phyloP scores from a whole-genome alignment of 306 rosid genomes.

The Quercus cerris region DNA sequence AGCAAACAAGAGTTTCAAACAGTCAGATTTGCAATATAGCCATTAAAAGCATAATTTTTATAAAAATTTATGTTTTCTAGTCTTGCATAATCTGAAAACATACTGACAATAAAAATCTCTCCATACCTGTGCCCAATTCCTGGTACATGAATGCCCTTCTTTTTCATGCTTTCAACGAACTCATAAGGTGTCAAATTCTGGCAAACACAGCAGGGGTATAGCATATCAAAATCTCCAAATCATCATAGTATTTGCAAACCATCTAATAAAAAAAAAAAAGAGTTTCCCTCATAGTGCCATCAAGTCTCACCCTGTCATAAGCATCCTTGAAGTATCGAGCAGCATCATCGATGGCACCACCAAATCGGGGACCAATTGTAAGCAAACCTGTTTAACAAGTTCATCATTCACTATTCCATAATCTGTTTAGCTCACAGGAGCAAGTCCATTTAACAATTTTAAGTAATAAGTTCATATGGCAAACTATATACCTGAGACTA shows the following conservation, averaged over 20 bases:
- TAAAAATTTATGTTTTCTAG: background rate
- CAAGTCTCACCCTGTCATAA: conserved; percentile 65
- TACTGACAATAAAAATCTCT: background rate
- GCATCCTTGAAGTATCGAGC: conserved; percentile 99
- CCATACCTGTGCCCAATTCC: conserved; percentile 97
- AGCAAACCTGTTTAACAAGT: conserved; percentile 79
- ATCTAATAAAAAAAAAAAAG: background rate
- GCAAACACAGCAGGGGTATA: conserved; percentile 15
- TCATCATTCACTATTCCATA: conserved; percentile 25
- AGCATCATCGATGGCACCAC: conserved; percentile 99
- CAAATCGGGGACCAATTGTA: conserved; percentile 98
- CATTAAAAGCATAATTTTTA: conserved; percentile 4
- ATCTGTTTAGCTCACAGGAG: background rate
- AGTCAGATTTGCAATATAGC: conserved; percentile 10
- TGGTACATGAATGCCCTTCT: conserved; percentile 96
- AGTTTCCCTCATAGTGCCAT: conserved; percentile 6
- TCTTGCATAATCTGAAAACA: background rate
- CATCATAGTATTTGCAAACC: background rate
- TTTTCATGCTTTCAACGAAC: conserved; percentile 92
- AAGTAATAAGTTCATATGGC: background rate
- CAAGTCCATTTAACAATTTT: conserved; percentile 4
- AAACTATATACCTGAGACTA: conserved; percentile 69
- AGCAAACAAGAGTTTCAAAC: conserved; percentile 21
- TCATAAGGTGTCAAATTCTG: conserved; percentile 90
- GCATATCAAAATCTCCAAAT: conserved; percentile 7